Percentiles rank a stretch among this genome's conserved stretches.
phyloP scores from a whole-genome alignment of 2,329 filamentous ascomycete species.

The Penicillium thymicola region DNA sequence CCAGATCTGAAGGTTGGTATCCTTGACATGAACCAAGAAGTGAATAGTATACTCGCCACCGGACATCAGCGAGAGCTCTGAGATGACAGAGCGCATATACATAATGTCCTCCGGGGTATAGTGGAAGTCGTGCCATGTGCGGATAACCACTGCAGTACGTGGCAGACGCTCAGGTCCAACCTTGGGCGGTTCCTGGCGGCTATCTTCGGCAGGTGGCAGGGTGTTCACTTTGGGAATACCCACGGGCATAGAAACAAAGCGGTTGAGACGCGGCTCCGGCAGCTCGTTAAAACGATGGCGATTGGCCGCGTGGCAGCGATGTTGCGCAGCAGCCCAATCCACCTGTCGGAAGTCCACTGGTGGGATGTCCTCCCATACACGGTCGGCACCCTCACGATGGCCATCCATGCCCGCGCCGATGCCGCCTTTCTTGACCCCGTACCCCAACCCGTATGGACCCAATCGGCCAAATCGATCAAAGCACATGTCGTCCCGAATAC shows the following conservation, averaged over 20 bases:
- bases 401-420: slow-evolving; percentile 82
- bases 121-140: slow-evolving; percentile 74
- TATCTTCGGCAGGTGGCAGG: slow-evolving; percentile 12
- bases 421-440: slow-evolving; percentile 73
- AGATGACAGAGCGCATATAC: slow-evolving; percentile 76
- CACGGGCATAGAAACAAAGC: slow-evolving; percentile 35
- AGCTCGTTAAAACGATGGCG: slow-evolving; percentile 60
- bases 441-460: slow-evolving; percentile 86
- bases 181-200: slow-evolving; percentile 20
- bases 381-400: slow-evolving; percentile 74
- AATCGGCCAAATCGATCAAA: slow-evolving; percentile 88
- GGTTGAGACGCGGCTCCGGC: slow-evolving; percentile 36
- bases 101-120: slow-evolving; percentile 76
- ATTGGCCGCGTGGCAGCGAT: slow-evolving; percentile 70
- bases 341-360: slow-evolving; percentile 75
- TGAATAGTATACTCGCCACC: slow-evolving; percentile 80
- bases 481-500: slow-evolving; percentile 79
- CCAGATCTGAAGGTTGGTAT: slow-evolving; percentile 76
- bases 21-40: slow-evolving; percentile 80
- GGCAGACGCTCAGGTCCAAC: slow-evolving; percentile 32
- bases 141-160: slow-evolving; percentile 72
- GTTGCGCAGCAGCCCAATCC: slow-evolving; percentile 76
- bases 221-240: slow-evolving; percentile 24
- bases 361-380: slow-evolving; percentile 68
- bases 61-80: slow-evolving; percentile 72